Evolutionary conservation across 768 basidiomycete genomes (phyloP).

Genomic region (Daedalea quercina): DNA sequence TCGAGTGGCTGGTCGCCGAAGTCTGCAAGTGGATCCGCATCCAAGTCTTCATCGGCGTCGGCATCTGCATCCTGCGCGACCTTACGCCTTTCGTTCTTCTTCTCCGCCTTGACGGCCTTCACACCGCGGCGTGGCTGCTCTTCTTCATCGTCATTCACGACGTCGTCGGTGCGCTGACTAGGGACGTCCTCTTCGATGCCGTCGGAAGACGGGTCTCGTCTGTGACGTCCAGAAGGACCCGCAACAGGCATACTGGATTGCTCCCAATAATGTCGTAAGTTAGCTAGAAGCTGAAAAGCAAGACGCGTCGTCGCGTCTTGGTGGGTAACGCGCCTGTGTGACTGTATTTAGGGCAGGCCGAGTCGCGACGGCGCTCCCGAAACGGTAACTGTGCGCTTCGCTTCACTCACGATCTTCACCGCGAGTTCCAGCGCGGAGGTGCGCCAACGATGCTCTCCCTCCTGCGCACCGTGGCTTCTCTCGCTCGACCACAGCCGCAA

Average conservation of each 20-base stretch:
- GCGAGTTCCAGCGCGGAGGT: background rate
- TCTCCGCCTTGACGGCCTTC: conserved; percentile 24
- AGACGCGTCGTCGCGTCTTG: conserved; percentile 13
- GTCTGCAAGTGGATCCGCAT: conserved; percentile 41
- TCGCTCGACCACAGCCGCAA: conserved; percentile 4
- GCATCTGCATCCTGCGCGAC: conserved; percentile 20
- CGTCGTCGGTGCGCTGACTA: conserved; percentile 8
- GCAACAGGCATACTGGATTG: conserved; percentile 24
- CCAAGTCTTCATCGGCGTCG: conserved; percentile 16
- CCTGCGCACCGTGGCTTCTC: conserved; percentile 11
- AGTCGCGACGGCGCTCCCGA: conserved; percentile 10
- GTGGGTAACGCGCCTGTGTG: conserved; percentile 6
- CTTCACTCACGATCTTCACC: background rate
- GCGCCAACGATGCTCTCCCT: conserved; percentile 15
- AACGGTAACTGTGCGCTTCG: conserved; percentile 1
- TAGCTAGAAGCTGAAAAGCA: background rate
- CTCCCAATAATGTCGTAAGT: too few species aligned
- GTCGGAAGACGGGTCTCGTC: conserved; percentile 34
- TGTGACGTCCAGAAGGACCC: conserved; percentile 31
- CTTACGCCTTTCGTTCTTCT: conserved; percentile 26
- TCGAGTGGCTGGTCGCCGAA: conserved; percentile 64
- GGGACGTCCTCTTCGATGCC: conserved; percentile 37
- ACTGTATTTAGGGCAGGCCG: conserved; percentile 20
- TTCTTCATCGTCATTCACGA: conserved; percentile 36
- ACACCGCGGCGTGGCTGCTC: conserved; percentile 24